Evolutionary conservation across 345 rosid genomes (phyloP), one percentile per base, ranked within the genome.

Genomic region (Jatropha curcas): DNA sequence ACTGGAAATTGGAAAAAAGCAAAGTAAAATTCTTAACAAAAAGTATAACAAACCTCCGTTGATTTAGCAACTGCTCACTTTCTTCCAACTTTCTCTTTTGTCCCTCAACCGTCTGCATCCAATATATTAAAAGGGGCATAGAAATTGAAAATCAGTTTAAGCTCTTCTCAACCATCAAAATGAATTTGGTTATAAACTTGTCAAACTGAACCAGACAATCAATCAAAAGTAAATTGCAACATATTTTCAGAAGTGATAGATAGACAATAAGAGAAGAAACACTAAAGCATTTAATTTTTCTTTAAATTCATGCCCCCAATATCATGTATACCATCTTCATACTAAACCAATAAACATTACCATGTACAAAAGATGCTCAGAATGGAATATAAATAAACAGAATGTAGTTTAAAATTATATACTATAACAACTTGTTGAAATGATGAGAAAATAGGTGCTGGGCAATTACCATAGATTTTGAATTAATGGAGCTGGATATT

Each of bases 1-100:
- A 30, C n/a, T n/a, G 43, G 39, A 63, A 35, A 19, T 19, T 70
- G 8, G n/a, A n/a, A n/a, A 37, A 48, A 55, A 55, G 52, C 22
- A 55, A 46, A 60, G 41, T 37, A 28, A 41, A 20, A 48, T 30
- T 14, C 7, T 14, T 25, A 67, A 25, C n/a, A 45, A n/a, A n/a
- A 28, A 27, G 27, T 50, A 41, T 19, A 31, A 78, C 74, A 31
- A 19, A 86, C 90, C 85, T 90, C 74, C 93, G 73, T 70, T 87
- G 91, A 68, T 83, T 82, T 7, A 86, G 82, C 75, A 85, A 59
- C 65, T 83, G 91, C 61, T 82, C 85, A n/a, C 83, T 82, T 71
- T 89, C 91, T 65, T 92, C 97, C 41, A 90, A 64, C 82, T 88
- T 90, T 71, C 69, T 45, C 82, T 89, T 90, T 81, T 94, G 89